Conservation (phyloP, 2,329 filamentous ascomycete species). For the Leptographium procerum region DNA sequence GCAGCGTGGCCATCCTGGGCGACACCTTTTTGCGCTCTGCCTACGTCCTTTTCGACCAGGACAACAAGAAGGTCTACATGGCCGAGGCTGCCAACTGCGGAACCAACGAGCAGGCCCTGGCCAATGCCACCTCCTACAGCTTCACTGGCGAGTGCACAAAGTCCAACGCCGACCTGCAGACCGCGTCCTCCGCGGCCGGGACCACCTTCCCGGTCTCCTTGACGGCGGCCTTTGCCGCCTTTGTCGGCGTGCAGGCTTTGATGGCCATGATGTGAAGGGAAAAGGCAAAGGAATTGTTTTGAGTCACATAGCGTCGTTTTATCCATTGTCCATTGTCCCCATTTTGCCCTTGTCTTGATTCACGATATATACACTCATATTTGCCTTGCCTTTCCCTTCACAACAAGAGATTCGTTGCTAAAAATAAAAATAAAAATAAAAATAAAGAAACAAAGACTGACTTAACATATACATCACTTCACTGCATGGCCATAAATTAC, state of each 20-base stretch:
- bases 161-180: not conserved
- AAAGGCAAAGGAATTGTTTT: too few relatives aligned
- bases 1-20: slow-evolving; percentile 13
- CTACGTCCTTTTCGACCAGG: slow-evolving; percentile 17
- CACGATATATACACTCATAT: too few relatives aligned
- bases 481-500: too few relatives aligned
- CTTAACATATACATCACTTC: too few relatives aligned
- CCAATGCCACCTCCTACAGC: slow-evolving; percentile 4
- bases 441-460: not conserved
- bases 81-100: slow-evolving; percentile 17
- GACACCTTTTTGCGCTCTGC: slow-evolving; percentile 18
- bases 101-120: slow-evolving; percentile 14
- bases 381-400: too few relatives aligned
- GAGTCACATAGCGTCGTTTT: not conserved
- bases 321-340: too few relatives aligned
- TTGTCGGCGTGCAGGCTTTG: slow-evolving; percentile 1
- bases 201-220: not conserved
- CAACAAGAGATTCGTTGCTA: too few relatives aligned
- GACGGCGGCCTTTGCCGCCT: not conserved
- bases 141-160: slow-evolving; percentile 14
- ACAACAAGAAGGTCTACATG: slow-evolving; percentile 15
- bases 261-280: not conserved
- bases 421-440: not conserved
- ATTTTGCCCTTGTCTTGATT: too few relatives aligned
- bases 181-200: not conserved